phyloP scores from a whole-genome alignment of 352 stramenopile species.

The Globisporangium carolinianum region DNA sequence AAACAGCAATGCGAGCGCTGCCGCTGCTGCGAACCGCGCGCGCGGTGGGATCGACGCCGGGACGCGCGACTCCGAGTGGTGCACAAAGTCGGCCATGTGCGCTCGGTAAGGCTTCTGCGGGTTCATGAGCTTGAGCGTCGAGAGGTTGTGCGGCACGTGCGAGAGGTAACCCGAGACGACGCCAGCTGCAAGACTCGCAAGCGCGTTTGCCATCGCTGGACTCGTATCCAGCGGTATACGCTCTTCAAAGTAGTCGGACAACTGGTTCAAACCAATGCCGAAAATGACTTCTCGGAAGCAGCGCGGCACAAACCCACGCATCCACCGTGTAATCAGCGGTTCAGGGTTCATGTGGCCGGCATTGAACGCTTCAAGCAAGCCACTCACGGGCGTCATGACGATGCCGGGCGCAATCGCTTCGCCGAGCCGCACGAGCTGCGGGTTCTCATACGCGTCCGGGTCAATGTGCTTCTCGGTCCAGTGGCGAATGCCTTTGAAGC shows the following conservation, averaged over 20 bases:
- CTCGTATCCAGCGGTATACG: conserved; percentile 63
- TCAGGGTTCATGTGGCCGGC: conserved; percentile 92
- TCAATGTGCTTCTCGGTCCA: conserved; percentile 83
- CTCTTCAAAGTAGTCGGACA: conserved; percentile 93
- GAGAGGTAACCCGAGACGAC: conserved; percentile 91
- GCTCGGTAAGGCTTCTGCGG: conserved; percentile 80
- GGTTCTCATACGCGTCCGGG: conserved; percentile 77
- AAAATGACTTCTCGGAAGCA: conserved; percentile 91
- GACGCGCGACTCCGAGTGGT: conserved; percentile 76
- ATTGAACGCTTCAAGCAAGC: conserved; percentile 90
- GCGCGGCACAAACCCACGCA: conserved; percentile 81
- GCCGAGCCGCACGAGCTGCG: conserved; percentile 62
- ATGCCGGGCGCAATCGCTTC: conserved; percentile 86
- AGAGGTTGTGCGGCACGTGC: conserved; percentile 94
- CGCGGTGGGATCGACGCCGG: conserved; percentile 66
- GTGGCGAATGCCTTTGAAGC: conserved; percentile 89
- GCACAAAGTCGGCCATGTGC: conserved; percentile 83
- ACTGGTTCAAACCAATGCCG: conserved; percentile 90
- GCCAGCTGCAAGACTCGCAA: conserved; percentile 84
- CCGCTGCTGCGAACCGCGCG: conserved; percentile 57
- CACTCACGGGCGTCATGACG: conserved; percentile 91
- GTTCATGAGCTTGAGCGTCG: conserved; percentile 94
- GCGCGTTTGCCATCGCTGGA: conserved; percentile 80
- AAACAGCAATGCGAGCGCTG: conserved; percentile 78
- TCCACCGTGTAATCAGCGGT: conserved; percentile 82